Conservation (phyloP, 371 early-diverging fungal species). For the Synchytrium microbalum region DNA sequence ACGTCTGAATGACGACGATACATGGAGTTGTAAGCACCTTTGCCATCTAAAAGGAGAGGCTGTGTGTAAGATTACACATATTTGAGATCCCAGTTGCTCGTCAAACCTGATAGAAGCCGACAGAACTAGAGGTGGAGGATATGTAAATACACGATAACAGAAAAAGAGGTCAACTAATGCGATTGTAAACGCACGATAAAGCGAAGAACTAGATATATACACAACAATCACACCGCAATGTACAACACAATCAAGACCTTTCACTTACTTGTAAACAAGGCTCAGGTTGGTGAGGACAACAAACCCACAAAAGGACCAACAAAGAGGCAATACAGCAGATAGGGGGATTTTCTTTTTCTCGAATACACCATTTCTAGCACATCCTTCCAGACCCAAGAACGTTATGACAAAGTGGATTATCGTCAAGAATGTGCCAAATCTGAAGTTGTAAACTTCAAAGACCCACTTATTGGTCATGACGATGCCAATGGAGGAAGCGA, state of each 20-base stretch:
- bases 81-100: no score
- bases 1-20: slow-evolving; percentile 18
- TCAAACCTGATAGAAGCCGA: slow-evolving; percentile 23
- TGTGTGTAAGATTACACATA: not conserved
- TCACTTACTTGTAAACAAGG: slow-evolving; percentile 19
- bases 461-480: slow-evolving; percentile 26
- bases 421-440: slow-evolving; percentile 24
- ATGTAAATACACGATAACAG: not conserved
- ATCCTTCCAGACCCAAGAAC: slow-evolving; percentile 19
- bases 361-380: slow-evolving; percentile 20
- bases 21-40: slow-evolving; percentile 26
- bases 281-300: slow-evolving; percentile 30
- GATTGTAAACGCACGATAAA: no score
- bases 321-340: slow-evolving; percentile 15
- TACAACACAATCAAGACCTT: not conserved
- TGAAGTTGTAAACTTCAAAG: slow-evolving; percentile 16
- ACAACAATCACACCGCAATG: no score
- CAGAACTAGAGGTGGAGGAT: slow-evolving; percentile 7
- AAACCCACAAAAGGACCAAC: slow-evolving; percentile 23
- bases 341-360: slow-evolving; percentile 16
- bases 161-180: no score
- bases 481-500: slow-evolving; percentile 24
- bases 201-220: no score
- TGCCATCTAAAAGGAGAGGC: slow-evolving; percentile 21
- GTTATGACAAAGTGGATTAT: slow-evolving; percentile 23